Percentiles rank a stretch among this genome's conserved stretches.
Conservation (phyloP, 2,329 filamentous ascomycete genomes). For the Lasiodiplodia hormozganensis region DNA sequence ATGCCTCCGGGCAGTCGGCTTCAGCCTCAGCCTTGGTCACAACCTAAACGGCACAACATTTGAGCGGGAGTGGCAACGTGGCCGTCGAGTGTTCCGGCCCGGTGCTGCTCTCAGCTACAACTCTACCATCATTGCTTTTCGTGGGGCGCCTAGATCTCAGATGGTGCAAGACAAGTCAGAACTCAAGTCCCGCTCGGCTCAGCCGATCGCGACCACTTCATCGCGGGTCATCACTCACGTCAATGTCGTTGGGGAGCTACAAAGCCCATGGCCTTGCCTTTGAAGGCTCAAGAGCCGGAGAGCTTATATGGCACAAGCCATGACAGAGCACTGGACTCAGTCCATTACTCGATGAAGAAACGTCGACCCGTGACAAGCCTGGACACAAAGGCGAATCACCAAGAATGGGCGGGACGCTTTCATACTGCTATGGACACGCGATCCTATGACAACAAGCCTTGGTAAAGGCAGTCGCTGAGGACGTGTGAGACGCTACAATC, state of each 20-base stretch:
- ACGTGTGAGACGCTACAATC: no score
- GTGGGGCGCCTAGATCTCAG: not conserved
- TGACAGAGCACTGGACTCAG: not conserved
- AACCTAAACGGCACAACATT: not conserved
- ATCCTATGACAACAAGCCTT: no score
- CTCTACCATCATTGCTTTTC: not conserved
- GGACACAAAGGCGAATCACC: no score
- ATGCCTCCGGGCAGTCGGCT: not conserved
- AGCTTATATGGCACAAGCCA: not conserved
- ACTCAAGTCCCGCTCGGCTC: slow-evolving; percentile 5
- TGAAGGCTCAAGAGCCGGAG: not conserved
- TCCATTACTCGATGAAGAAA: not conserved
- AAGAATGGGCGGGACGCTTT: no score
- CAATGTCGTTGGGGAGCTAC: not conserved
- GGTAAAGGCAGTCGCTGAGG: no score
- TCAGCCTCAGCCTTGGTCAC: not conserved
- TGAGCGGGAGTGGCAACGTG: not conserved
- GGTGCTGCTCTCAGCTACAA: not conserved
- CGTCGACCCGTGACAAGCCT: no score
- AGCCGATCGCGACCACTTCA: slow-evolving; percentile 10
- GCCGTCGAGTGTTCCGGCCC: no score
- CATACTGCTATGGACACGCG: no score
- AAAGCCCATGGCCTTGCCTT: not conserved
- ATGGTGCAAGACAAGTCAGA: not conserved
- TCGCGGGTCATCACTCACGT: not conserved